Evolutionary conservation across 2,329 filamentous ascomycete species (phyloP).

Genomic region (Exophiala viscosa): DNA sequence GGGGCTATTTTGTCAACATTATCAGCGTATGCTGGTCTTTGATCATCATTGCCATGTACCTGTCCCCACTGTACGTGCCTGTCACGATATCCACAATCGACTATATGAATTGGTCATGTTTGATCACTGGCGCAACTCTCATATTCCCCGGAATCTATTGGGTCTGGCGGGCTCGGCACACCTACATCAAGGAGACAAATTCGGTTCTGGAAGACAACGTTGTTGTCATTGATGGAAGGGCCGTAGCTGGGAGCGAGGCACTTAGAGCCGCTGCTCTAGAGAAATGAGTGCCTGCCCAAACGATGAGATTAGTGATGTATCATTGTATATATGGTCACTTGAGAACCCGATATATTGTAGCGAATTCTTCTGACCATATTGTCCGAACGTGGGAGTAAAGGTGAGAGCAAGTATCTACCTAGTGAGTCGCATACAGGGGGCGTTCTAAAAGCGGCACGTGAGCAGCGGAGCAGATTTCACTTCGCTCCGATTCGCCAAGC

Average conservation of each 20-base stretch:
- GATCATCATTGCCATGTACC: slow-evolving; percentile 21
- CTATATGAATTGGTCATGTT: slow-evolving; percentile 24
- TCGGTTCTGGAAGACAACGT: slow-evolving; percentile 17
- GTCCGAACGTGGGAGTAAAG: too few relatives aligned
- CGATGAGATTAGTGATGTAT: neutral
- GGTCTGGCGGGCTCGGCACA: slow-evolving; percentile 19
- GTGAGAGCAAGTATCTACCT: too few relatives aligned
- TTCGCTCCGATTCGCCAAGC: neutral
- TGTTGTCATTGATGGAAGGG: slow-evolving; percentile 15
- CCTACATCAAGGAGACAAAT: slow-evolving; percentile 18
- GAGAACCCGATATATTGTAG: neutral
- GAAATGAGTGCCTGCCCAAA: neutral
- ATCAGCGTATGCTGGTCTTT: slow-evolving; percentile 21
- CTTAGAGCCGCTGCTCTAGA: slow-evolving; percentile 4
- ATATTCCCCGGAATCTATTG: slow-evolving; percentile 23
- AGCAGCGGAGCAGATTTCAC: too few relatives aligned
- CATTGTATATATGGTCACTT: neutral
- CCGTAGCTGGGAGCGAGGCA: slow-evolving; percentile 9
- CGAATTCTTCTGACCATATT: neutral
- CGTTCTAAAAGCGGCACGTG: too few relatives aligned
- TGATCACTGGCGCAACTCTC: slow-evolving; percentile 21
- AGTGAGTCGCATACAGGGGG: too few relatives aligned
- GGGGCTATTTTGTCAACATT: slow-evolving; percentile 22
- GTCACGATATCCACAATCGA: slow-evolving; percentile 22
- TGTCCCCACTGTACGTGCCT: slow-evolving; percentile 22